phyloP scores from a whole-genome alignment of 2,329 filamentous ascomycete genomes.

The Cladobotryum mycophilum region DNA sequence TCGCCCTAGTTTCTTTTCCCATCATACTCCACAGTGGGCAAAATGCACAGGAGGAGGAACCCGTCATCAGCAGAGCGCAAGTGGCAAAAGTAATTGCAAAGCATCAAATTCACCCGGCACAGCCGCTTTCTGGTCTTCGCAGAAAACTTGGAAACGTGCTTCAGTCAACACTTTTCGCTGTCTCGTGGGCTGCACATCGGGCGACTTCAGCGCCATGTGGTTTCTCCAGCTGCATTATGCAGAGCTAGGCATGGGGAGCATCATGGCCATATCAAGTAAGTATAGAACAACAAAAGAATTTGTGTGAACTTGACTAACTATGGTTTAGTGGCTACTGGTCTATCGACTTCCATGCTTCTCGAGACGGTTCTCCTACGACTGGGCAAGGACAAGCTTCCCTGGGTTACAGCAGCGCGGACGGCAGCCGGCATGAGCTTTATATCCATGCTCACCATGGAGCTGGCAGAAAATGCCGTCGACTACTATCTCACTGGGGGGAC shows the following conservation, averaged over 20 bases:
- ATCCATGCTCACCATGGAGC: conserved; percentile 54
- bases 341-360: conserved; percentile 45
- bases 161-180: conserved; percentile 50
- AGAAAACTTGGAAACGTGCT: conserved; percentile 40
- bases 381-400: conserved; percentile 42
- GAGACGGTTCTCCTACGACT: conserved; percentile 45
- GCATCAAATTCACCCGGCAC: too few species aligned
- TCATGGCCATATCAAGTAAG: conserved; percentile 48
- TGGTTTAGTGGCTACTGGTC: conserved; percentile 42
- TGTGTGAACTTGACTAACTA: too few species aligned
- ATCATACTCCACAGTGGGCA: too few species aligned
- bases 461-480: conserved; percentile 48
- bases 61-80: too few species aligned
- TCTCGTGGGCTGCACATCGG: conserved; percentile 46
- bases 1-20: too few species aligned
- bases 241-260: conserved; percentile 38
- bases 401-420: conserved; percentile 41
- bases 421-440: conserved; percentile 54
- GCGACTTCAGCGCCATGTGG: conserved; percentile 54
- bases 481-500: conserved; percentile 48
- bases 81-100: too few species aligned
- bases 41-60: too few species aligned
- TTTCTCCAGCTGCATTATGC: conserved; percentile 43
- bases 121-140: too few species aligned
- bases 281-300: too few species aligned